phyloP scores from a whole-genome alignment of 805 yeast genomes.

The Candida nitratophila region DNA sequence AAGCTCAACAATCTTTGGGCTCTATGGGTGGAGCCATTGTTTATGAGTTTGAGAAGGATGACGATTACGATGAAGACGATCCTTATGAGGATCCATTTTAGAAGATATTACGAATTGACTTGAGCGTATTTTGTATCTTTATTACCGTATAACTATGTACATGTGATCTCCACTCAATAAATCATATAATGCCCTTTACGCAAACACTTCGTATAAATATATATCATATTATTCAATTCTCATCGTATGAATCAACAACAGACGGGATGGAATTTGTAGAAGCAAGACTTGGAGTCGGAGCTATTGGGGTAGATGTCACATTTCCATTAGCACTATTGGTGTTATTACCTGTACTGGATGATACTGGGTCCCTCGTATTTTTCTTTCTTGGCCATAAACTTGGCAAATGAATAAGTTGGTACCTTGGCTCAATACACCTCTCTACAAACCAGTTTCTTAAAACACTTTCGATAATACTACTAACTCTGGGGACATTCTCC shows the following conservation, averaged over 20 bases:
- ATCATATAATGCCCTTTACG: no score
- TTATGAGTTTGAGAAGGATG: conserved; percentile 92
- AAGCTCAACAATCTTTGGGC: conserved; percentile 68
- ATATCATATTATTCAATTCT: no score
- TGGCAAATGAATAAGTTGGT: conserved; percentile 78
- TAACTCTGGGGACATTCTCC: conserved; percentile 88
- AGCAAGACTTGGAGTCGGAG: neutral
- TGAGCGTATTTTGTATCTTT: neutral
- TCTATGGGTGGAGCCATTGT: conserved; percentile 90
- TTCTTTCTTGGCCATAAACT: conserved; percentile 77
- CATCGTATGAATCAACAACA: neutral
- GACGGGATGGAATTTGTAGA: neutral
- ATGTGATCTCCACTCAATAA: no score
- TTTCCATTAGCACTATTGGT: neutral
- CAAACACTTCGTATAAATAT: no score
- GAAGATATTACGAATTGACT: conserved; percentile 5
- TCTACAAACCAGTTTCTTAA: conserved; percentile 87
- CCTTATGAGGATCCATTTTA: conserved; percentile 96
- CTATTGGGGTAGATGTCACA: neutral
- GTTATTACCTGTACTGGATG: neutral
- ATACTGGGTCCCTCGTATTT: conserved; percentile 38
- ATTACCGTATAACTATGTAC: neutral
- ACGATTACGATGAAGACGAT: conserved; percentile 96
- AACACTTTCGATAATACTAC: conserved; percentile 75
- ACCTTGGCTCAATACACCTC: conserved; percentile 89